A percentile compares a stretch with the other conserved stretches of the same genome.
phyloP scores from a whole-genome alignment of 495 filamentous ascomycete genomes.

The Pyrenula massariospora region DNA sequence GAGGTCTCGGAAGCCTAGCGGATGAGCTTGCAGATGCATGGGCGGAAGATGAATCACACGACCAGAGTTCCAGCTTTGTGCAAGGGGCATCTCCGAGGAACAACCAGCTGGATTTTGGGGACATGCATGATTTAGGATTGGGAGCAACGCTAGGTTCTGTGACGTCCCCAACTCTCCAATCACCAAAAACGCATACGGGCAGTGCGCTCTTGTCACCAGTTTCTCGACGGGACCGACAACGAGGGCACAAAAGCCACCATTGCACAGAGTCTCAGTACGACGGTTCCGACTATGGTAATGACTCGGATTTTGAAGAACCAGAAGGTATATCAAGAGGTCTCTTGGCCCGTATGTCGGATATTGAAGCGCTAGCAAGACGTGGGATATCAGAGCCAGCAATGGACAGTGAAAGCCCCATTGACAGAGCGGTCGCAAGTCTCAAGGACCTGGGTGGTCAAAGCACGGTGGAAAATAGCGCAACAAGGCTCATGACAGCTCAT shows the following conservation, averaged over 20 bases:
- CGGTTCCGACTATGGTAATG: conserved; percentile 47
- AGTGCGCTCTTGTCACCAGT: not conserved
- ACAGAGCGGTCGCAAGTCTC: conserved; percentile 59
- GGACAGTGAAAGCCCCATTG: conserved; percentile 47
- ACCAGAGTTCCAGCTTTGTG: conserved; percentile 29
- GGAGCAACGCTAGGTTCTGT: not conserved
- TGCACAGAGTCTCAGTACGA: conserved; percentile 41
- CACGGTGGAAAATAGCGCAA: conserved; percentile 65
- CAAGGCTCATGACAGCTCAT: conserved; percentile 78
- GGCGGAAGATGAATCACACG: conserved; percentile 48
- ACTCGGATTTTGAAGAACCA: conserved; percentile 60
- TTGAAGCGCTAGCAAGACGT: conserved; percentile 61
- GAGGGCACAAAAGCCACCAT: conserved; percentile 18
- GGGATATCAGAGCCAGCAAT: conserved; percentile 54
- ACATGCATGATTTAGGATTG: not conserved
- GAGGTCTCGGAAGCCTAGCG: conserved; percentile 70
- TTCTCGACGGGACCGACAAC: not conserved
- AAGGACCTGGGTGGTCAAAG: conserved; percentile 74
- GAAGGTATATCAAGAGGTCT: conserved; percentile 60
- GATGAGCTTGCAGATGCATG: conserved; percentile 56
- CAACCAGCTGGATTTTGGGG: not conserved
- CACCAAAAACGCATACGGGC: not conserved
- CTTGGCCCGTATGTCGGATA: conserved; percentile 62
- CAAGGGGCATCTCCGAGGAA: conserved; percentile 3
- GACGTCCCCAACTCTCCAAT: not conserved